Evolutionary conservation across 768 basidiomycete genomes (phyloP).

Genomic region (Harrya chromipes): DNA sequence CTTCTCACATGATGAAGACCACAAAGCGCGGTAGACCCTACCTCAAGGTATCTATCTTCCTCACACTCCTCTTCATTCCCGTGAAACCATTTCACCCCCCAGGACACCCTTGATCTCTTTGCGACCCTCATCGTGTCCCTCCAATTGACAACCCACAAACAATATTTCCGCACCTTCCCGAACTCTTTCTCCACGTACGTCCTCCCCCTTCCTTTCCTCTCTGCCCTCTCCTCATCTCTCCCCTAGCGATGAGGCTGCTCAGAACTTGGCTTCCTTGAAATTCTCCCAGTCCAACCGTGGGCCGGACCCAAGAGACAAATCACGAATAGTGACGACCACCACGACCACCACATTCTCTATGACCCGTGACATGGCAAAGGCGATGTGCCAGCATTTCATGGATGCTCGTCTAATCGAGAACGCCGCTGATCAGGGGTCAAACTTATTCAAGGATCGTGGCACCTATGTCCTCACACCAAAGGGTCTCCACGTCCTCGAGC

Average conservation of each 20-base stretch:
- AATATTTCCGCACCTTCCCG: conserved; percentile 93
- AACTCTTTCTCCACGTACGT: conserved; percentile 91
- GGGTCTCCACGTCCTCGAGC: conserved; percentile 96
- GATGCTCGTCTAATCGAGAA: conserved; percentile 98
- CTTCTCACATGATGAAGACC: conserved; percentile 98
- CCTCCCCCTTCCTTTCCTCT: not conserved
- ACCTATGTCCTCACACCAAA: conserved; percentile 96
- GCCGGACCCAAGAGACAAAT: conserved; percentile 96
- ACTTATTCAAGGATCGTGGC: conserved; percentile 96
- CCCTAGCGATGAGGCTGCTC: conserved; percentile 89
- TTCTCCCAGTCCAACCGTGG: conserved; percentile 99
- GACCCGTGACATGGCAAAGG: conserved; percentile 99
- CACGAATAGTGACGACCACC: conserved; percentile 97
- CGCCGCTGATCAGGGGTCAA: conserved; percentile 83
- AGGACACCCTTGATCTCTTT: conserved; percentile 99
- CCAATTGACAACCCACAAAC: conserved; percentile 83
- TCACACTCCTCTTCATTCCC: conserved; percentile 5
- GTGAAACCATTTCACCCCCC: not conserved
- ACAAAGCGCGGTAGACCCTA: conserved; percentile 94
- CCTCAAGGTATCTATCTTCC: conserved; percentile 62
- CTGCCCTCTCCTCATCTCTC: conserved; percentile 7
- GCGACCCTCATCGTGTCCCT: conserved; percentile 95
- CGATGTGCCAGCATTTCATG: conserved; percentile 99
- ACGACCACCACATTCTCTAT: conserved; percentile 99
- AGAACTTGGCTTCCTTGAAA: conserved; percentile 91